Base-by-base conservation (phyloP, 2,329 filamentous ascomycete genomes). In the Pezizomycotina sp. region DNA sequence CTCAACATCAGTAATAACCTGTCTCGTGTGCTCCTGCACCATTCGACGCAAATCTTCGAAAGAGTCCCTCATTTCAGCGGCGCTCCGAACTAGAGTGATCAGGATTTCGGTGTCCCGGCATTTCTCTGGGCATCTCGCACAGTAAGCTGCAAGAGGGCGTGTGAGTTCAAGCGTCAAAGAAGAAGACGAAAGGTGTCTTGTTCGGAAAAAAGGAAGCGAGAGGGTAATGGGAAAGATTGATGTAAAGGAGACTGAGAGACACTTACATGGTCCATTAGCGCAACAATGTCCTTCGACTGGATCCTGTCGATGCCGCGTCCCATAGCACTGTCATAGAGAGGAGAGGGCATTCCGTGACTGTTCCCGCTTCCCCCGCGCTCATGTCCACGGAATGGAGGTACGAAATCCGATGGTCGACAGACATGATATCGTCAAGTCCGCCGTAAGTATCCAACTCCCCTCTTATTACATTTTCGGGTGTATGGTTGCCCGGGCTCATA, bases 41-140 rank as follows among this genome's bases (percentile, higher is more conserved):
- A 92, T 77, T 47, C 76, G 78, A 63, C 89, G 93, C 67, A 98
- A 79, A 51, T 92, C 84, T 48, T 92, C 81, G 54, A 95, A 92
- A 1, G 82, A 91, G 49, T 80, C 91, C 47, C 86, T 81, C 84
- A 95, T 95, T 59, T 98, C 89, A 8, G 89, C 77, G 3, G 89
- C 86, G 36, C 83, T 84, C 42, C 86, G 77, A 43, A 98, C 89
- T 20, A 98, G 70, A 1, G 89, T 86, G 29, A 93, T 81, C 12
- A 98, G 64, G 36, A 98, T 93, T 58, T 98, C 89, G 0, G 89
- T 95, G 52, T 98, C 89, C 27, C 89, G 28, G 89, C 89, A 58
- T 89, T 95, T 42, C 89, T 76, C 60, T 95, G 86, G 25, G 86
- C 89, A 60, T 98, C 89, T 22, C 89, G 77, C 46, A 95, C 89